Base-by-base conservation (phyloP, 1,284 basidiomycete species). In the Neotropicomus parvogracilis region DNA sequence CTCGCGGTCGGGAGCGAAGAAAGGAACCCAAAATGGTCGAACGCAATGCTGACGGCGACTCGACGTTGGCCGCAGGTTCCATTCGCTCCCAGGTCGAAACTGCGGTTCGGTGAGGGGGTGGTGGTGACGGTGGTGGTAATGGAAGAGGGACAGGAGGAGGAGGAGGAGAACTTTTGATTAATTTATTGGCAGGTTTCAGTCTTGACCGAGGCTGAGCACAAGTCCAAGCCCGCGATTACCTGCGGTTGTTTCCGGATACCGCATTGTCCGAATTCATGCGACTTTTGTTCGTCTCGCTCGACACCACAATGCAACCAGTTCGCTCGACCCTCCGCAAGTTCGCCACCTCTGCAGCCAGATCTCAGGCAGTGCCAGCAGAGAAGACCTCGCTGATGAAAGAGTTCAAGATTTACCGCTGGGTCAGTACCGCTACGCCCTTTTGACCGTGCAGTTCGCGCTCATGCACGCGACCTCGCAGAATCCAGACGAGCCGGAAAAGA, bases 321-420 rank as follows among this genome's bases (percentile, higher is more conserved):
- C n/a, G n/a, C n/a, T 8, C 24, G 24, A 24, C 24, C 24, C 24
- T 24, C 24, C 72, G 75, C 49, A 52, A 66, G 2, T 74, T 81
- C 50, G 57, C 73, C 1, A 70, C 75, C 11, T 71, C 75, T 0
- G 57, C 67, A 0, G 51, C 64, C 2, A 65, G 67, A 48, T 58
- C 53, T 17, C 76, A 79, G 63, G 78, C 78, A 21, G 59, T 63
- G 6, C 55, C 64, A 0, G 44, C 42, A 1, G 59, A 78, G 64
- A 80, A 79, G 57, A 74, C 73, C 1, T 71, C 74, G 10, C 59
- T 78, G 54, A 67, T 74, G 57, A 97, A 97, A 75, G 85, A 90
- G 71, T 95, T 97, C 78, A 91, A 94, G 79, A 93, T 97, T 59
- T 97, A 97, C 74, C 88, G 93, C 68, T 97, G 93, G 92, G 90